Percentiles rank a stretch among this genome's conserved stretches.
These are phyloP conservation scores for Kingdonia uniflora DNA, from an alignment of 164 flowering plant species.

Conservation along the genomic window DNA sequence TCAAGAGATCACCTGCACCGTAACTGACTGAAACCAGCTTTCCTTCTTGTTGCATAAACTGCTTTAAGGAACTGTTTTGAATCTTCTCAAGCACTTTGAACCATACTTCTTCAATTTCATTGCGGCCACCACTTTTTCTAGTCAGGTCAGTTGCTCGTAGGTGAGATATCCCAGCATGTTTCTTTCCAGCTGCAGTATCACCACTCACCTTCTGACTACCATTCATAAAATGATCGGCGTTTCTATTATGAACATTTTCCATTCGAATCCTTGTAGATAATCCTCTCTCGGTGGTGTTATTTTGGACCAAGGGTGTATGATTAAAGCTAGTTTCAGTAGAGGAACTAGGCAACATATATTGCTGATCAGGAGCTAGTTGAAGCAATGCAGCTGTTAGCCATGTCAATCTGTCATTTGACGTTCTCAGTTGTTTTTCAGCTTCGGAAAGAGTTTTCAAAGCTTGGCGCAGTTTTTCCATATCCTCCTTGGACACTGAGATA, in stretches of 20 bases:
- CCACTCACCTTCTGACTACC: constrained; percentile 16
- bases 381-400: constrained; percentile 97
- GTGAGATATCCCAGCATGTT: constrained; percentile 22
- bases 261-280: neutral
- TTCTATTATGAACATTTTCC: constrained; percentile 18
- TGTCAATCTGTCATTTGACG: constrained; percentile 82
- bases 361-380: constrained; percentile 97
- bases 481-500: constrained; percentile 81
- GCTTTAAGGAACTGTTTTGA: constrained; percentile 37
- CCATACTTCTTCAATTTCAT: constrained; percentile 72
- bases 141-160: constrained; percentile 20
- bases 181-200: constrained; percentile 22
- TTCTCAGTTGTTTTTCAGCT: constrained; percentile 92
- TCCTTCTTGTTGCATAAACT: constrained; percentile 79
- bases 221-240: constrained; percentile 18
- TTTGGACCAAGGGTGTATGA: constrained; percentile 44
- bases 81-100: constrained; percentile 58
- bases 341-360: constrained; percentile 71
- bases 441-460: constrained; percentile 91
- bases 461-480: constrained; percentile 88
- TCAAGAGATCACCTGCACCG: constrained; percentile 64
- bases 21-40: constrained; percentile 63
- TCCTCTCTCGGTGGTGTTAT: constrained; percentile 27
- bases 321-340: constrained; percentile 62
- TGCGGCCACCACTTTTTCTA: constrained; percentile 20